phyloP scores from a whole-genome alignment of 192 early-diverging fungal species.

The Backusella parvicylindrica region DNA sequence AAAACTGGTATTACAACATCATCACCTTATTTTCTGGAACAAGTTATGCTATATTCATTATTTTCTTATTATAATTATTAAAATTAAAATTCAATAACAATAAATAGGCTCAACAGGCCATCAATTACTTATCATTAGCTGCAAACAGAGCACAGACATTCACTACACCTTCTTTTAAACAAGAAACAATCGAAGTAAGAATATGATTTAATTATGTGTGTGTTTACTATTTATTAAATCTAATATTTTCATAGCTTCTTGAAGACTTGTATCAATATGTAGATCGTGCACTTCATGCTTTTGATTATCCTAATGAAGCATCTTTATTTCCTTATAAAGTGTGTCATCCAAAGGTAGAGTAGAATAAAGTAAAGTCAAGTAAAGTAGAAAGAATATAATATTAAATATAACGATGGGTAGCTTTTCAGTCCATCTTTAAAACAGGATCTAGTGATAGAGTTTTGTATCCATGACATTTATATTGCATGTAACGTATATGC shows the following conservation, averaged over 20 bases:
- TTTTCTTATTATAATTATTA: no score
- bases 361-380: not conserved
- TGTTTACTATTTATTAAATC: not conserved
- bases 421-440: conserved; percentile 31
- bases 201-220: not conserved
- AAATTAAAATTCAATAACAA: no score
- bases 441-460: conserved; percentile 31
- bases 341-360: conserved; percentile 29
- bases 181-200: conserved; percentile 13
- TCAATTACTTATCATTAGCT: conserved; percentile 29
- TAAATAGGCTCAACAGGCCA: conserved; percentile 24
- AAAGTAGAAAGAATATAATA: not conserved
- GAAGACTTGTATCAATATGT: conserved; percentile 21
- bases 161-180: conserved; percentile 7
- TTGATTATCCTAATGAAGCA: conserved; percentile 26
- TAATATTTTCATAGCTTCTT: conserved; percentile 13
- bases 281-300: conserved; percentile 25
- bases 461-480: conserved; percentile 23
- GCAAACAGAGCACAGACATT: conserved; percentile 2
- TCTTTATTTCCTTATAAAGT: conserved; percentile 33
- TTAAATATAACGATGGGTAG: not conserved
- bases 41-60: conserved; percentile 9
- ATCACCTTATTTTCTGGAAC: conserved; percentile 32
- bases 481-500: conserved; percentile 30
- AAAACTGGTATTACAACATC: conserved; percentile 16